These are phyloP conservation scores for Drosera capensis DNA, from an alignment of 148 eudicot genomes.

Conservation along the genomic window DNA sequence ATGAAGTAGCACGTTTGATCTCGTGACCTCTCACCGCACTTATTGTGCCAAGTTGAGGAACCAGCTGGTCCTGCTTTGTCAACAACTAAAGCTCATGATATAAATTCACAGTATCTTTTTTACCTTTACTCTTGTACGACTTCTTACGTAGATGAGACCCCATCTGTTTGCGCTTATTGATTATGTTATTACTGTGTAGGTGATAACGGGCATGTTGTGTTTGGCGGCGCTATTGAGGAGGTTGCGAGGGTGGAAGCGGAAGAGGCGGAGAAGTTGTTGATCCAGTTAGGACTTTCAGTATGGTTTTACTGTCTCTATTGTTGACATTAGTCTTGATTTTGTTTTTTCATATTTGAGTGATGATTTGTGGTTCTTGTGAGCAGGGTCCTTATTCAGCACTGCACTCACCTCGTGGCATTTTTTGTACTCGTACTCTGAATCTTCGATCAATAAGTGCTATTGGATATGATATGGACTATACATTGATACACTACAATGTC, in stretches of 20 bases:
- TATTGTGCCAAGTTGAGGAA: too few species aligned
- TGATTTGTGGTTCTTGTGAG: slow-evolving; percentile 9
- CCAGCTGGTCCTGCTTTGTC: too few species aligned
- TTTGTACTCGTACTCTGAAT: slow-evolving; percentile 88
- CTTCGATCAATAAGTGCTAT: slow-evolving; percentile 87
- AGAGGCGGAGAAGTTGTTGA: slow-evolving; percentile 62
- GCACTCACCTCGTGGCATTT: slow-evolving; percentile 82
- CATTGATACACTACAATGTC: slow-evolving; percentile 93
- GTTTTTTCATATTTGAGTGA: slow-evolving; percentile 1
- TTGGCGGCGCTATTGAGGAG: slow-evolving; percentile 78
- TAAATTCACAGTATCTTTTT: too few species aligned
- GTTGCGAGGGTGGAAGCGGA: slow-evolving; percentile 67
- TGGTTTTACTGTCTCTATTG: not conserved
- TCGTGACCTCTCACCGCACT: too few species aligned
- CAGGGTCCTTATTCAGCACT: slow-evolving; percentile 74
- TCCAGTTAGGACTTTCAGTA: slow-evolving; percentile 57
- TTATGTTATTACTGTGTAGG: slow-evolving; percentile 18
- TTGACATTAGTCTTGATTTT: not conserved
- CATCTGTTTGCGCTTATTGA: too few species aligned
- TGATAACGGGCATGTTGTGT: slow-evolving; percentile 24
- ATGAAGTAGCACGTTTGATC: too few species aligned
- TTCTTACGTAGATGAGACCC: too few species aligned
- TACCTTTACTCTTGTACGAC: too few species aligned
- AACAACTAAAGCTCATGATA: too few species aligned
- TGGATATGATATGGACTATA: slow-evolving; percentile 99